These are phyloP conservation scores for Paramecium sexaurelia DNA, from an alignment of 73 alveolate species.

Conservation along the genomic window DNA sequence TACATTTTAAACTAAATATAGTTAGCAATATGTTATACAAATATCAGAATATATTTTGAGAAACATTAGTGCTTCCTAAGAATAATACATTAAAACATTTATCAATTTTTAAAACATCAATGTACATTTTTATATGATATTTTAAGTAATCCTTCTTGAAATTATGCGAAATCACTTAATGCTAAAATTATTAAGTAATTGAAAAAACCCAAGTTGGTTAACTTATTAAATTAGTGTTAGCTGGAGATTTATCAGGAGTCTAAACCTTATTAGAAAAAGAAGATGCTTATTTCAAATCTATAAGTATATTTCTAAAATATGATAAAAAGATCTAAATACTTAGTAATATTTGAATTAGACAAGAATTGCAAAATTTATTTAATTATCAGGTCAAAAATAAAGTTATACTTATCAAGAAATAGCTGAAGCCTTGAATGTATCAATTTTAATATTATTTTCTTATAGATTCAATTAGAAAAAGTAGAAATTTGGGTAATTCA, in stretches of 20 bases:
- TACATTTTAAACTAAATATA: not conserved
- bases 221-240: not conserved
- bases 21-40: not conserved
- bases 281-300: not conserved
- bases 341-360: not conserved
- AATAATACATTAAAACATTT: slow-evolving; percentile 20
- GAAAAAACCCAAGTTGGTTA: not conserved
- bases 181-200: not conserved
- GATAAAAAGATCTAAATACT: not conserved
- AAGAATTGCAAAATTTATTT: not conserved
- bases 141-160: not conserved
- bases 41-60: slow-evolving; percentile 24
- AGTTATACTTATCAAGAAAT: not conserved
- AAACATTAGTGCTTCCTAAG: not conserved
- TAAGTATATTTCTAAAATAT: not conserved
- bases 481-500: slow-evolving; percentile 18
- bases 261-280: not conserved
- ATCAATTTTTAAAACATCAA: not conserved
- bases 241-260: slow-evolving; percentile 20
- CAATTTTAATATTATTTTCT: not conserved
- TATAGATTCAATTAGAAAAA: not conserved
- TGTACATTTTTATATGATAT: not conserved
- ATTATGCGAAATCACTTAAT: slow-evolving; percentile 6
- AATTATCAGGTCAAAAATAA: slow-evolving; percentile 17
- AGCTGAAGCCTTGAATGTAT: slow-evolving; percentile 19